phyloP scores from a whole-genome alignment of 331 rosid species.

The Dryas integrifolia region DNA sequence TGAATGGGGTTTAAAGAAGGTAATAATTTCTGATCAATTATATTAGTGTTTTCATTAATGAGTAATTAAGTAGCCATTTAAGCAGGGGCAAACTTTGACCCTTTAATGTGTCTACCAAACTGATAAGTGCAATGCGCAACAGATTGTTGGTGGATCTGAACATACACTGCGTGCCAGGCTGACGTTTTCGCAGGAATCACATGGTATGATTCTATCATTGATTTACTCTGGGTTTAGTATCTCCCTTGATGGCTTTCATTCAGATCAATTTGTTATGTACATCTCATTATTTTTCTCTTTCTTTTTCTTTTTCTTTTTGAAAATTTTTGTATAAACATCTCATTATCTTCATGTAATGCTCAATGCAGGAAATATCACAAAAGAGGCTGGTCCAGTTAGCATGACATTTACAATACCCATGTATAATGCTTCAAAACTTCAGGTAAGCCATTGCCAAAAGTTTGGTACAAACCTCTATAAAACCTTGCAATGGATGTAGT shows the following conservation, averaged over 20 bases:
- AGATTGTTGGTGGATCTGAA: conserved; percentile 74
- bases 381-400: conserved; percentile 93
- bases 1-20: conserved; percentile 83
- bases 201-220: conserved; percentile 41
- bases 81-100: neutral
- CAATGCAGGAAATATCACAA: conserved; percentile 61
- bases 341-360: neutral
- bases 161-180: conserved; percentile 79
- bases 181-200: conserved; percentile 65
- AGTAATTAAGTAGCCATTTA: neutral
- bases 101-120: conserved; percentile 16
- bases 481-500: conserved; percentile 1
- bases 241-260: neutral
- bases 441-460: conserved; percentile 44
- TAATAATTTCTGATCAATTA: conserved; percentile 33
- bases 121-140: conserved; percentile 44
- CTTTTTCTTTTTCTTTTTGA: too few species aligned
- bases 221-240: neutral
- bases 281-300: neutral
- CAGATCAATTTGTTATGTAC: neutral
- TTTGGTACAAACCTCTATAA: conserved; percentile 7
- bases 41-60: neutral
- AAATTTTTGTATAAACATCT: too few species aligned
- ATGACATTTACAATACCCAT: conserved; percentile 89
- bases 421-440: conserved; percentile 76